A percentile compares a stretch with the other conserved stretches of the same genome.
phyloP scores from a whole-genome alignment of 2,329 filamentous ascomycete genomes.

The Knufia fluminis region DNA sequence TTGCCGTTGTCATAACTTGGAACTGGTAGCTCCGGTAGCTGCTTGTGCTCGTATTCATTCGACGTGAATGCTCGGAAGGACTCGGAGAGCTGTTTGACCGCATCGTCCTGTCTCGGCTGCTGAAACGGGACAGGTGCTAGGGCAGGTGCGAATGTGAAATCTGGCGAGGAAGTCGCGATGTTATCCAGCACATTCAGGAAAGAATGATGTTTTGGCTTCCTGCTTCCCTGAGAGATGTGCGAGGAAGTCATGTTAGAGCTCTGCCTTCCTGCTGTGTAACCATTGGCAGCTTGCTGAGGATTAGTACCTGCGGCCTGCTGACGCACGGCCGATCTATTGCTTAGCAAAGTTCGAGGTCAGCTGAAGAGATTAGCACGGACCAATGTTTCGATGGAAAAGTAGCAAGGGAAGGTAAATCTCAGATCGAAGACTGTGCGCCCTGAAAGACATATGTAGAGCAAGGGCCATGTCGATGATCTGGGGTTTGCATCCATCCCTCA shows the following conservation, averaged over 20 bases:
- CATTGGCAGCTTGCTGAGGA: neutral
- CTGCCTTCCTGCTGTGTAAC: neutral
- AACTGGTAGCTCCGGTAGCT: neutral
- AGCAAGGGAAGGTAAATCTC: conserved; percentile 1
- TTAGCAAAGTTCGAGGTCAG: neutral
- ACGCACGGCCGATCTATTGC: neutral
- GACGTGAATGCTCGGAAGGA: neutral
- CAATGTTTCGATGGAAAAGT: neutral
- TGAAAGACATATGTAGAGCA: neutral
- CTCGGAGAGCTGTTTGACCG: neutral
- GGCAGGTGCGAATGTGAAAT: neutral
- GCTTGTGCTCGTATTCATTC: neutral
- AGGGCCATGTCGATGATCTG: neutral
- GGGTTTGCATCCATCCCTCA: neutral
- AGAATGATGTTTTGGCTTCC: neutral
- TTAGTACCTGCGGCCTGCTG: neutral
- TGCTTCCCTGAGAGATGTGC: neutral
- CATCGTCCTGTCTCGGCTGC: neutral
- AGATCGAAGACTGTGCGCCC: neutral
- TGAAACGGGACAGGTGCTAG: neutral
- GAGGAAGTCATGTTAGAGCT: neutral
- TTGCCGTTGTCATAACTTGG: neutral
- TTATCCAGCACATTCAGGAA: neutral
- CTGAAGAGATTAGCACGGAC: neutral
- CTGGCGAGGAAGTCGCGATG: neutral